phyloP scores from a whole-genome alignment of 1,284 basidiomycete genomes.

The Fistulinella cinereoalba region DNA sequence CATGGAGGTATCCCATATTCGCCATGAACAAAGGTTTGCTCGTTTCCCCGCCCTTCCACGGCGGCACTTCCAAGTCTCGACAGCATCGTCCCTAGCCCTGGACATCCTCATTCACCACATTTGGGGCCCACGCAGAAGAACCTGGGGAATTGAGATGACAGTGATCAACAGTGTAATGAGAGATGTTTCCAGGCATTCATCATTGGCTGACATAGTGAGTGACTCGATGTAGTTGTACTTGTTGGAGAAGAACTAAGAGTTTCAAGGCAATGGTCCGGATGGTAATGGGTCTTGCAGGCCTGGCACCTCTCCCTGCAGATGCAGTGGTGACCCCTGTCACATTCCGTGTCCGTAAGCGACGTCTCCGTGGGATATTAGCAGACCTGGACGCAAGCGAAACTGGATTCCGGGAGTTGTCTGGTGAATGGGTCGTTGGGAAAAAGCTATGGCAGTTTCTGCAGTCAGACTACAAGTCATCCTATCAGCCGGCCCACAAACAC shows the following conservation, averaged over 20 bases:
- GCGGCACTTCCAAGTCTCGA: not conserved
- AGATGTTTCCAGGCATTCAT: conserved; percentile 79
- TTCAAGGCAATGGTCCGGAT: conserved; percentile 68
- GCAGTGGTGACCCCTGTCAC: conserved; percentile 95
- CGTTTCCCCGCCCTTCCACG: not conserved
- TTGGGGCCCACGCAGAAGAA: conserved; percentile 79
- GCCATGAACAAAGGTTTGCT: conserved; percentile 62
- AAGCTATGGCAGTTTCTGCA: conserved; percentile 88
- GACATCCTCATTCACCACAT: conserved; percentile 73
- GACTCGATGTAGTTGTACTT: not conserved
- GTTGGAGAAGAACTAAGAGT: conserved; percentile 11
- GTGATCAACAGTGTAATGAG: conserved; percentile 82
- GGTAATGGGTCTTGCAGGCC: conserved; percentile 77
- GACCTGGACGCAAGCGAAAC: conserved; percentile 72
- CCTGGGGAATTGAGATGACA: conserved; percentile 90
- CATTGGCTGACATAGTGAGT: conserved; percentile 82
- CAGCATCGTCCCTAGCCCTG: conserved; percentile 65
- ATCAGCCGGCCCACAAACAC: conserved; percentile 14
- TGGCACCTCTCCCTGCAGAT: conserved; percentile 89
- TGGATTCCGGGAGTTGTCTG: conserved; percentile 78
- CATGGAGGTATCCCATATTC: conserved; percentile 66
- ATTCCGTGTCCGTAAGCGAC: conserved; percentile 76
- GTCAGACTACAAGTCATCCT: conserved; percentile 69
- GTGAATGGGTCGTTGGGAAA: conserved; percentile 96
- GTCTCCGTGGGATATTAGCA: conserved; percentile 75